phyloP scores from a whole-genome alignment of 805 yeast species.

The Diddensiella santjacobensis region DNA sequence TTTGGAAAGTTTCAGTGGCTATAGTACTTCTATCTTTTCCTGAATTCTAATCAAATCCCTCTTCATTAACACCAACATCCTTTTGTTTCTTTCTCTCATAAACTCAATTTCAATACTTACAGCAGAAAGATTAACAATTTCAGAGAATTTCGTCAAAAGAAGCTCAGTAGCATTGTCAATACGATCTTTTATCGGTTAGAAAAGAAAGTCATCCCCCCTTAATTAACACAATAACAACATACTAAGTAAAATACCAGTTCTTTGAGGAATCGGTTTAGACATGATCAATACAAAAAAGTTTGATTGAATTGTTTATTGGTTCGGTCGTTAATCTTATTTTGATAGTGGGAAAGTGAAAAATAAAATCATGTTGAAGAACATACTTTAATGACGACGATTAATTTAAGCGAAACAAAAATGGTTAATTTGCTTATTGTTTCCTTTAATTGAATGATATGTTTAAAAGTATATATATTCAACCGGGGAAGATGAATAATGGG shows the following conservation, averaged over 20 bases:
- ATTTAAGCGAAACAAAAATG: too few relatives aligned
- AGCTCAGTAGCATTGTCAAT: slow-evolving; percentile 28
- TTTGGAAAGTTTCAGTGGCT: slow-evolving; percentile 38
- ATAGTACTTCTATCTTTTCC: slow-evolving; percentile 33
- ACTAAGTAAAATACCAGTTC: slow-evolving; percentile 23
- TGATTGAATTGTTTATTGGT: too few relatives aligned
- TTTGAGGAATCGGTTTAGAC: slow-evolving; percentile 21
- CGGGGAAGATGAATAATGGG: too few relatives aligned
- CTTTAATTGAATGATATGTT: too few relatives aligned
- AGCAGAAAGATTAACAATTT: slow-evolving; percentile 29
- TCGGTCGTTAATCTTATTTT: too few relatives aligned
- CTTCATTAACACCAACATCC: neutral
- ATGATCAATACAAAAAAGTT: too few relatives aligned
- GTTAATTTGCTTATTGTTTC: too few relatives aligned
- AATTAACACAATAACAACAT: neutral
- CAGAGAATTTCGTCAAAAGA: slow-evolving; percentile 26
- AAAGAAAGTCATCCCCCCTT: neutral
- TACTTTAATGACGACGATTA: too few relatives aligned
- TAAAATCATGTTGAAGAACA: too few relatives aligned
- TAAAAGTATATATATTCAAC: too few relatives aligned
- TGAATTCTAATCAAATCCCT: slow-evolving; percentile 16
- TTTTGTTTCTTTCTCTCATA: too few relatives aligned
- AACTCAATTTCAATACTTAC: slow-evolving; percentile 14
- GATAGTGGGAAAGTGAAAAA: too few relatives aligned
- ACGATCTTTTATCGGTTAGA: slow-evolving; percentile 20